Conservation (phyloP, 768 basidiomycete genomes). For the Hydnomerulius pinastri region DNA sequence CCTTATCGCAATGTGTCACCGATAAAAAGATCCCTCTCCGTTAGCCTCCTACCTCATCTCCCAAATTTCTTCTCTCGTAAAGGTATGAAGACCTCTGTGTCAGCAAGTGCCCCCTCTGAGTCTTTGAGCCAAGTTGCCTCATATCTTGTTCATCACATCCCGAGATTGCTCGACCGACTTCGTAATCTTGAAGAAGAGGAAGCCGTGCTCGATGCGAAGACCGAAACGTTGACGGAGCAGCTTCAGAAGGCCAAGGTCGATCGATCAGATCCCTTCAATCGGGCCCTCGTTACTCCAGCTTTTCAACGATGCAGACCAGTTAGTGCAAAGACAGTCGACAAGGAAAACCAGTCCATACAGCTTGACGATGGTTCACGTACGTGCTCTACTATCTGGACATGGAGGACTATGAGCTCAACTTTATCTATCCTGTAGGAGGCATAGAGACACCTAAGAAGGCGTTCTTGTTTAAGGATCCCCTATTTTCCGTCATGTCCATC, state of each 20-base stretch:
- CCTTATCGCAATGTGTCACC: background rate
- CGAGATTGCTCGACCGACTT: slow-evolving; percentile 20
- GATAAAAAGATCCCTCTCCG: background rate
- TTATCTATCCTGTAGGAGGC: slow-evolving; percentile 8
- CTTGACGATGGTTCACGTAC: slow-evolving; percentile 12
- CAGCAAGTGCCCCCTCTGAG: background rate
- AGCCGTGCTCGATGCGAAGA: slow-evolving; percentile 16
- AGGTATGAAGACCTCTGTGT: background rate
- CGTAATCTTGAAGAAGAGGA: slow-evolving; percentile 25
- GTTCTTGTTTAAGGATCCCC: slow-evolving; percentile 21
- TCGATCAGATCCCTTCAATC: background rate
- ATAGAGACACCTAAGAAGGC: slow-evolving; percentile 21
- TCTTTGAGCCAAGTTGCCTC: slow-evolving; percentile 16
- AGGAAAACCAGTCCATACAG: slow-evolving; percentile 4
- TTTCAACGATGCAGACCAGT: background rate
- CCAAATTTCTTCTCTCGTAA: background rate
- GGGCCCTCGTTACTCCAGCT: background rate
- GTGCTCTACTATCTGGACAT: background rate
- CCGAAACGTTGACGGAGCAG: slow-evolving; percentile 11
- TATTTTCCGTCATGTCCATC: slow-evolving; percentile 19
- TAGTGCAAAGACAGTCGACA: background rate
- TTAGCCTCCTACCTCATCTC: background rate
- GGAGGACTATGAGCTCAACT: background rate
- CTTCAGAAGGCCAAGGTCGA: background rate
- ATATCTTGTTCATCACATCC: slow-evolving; percentile 12